A percentile compares a stretch with the other conserved stretches of the same genome.
Evolutionary conservation across 768 basidiomycete genomes (phyloP).

Genomic region (Mrakia hoshinonis): DNA sequence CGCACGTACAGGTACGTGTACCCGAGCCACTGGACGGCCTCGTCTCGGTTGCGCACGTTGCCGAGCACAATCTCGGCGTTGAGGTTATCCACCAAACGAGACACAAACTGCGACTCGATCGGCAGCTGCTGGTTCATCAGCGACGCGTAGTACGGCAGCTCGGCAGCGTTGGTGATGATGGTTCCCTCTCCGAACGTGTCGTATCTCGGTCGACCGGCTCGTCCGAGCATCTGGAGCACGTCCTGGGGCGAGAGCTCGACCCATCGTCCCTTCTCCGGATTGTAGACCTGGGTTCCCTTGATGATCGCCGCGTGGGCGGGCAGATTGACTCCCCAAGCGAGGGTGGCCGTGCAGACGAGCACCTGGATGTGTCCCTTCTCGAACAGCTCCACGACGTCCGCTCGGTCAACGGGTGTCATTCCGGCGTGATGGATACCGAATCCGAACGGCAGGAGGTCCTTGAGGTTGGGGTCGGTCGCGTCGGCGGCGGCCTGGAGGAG

Average conservation of each 20-base stretch:
- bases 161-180: slow-evolving; percentile 95
- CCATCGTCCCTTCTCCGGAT: slow-evolving; percentile 97
- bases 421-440: slow-evolving; percentile 98
- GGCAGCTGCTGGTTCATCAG: slow-evolving; percentile 95
- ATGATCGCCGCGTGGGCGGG: slow-evolving; percentile 98
- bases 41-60: slow-evolving; percentile 86
- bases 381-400: slow-evolving; percentile 87
- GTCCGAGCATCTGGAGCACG: slow-evolving; percentile 95
- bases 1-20: slow-evolving; percentile 95
- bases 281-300: slow-evolving; percentile 99
- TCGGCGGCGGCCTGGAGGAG: slow-evolving; percentile 72
- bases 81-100: slow-evolving; percentile 84
- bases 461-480: slow-evolving; percentile 70
- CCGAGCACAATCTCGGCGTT: slow-evolving; percentile 97
- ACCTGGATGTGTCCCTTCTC: slow-evolving; percentile 86
- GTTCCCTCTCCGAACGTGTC: slow-evolving; percentile 96
- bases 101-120: slow-evolving; percentile 90
- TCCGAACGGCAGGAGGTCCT: slow-evolving; percentile 87
- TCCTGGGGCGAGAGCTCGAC: slow-evolving; percentile 91
- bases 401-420: slow-evolving; percentile 84
- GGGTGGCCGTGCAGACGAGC: slow-evolving; percentile 90
- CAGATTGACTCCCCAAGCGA: slow-evolving; percentile 98
- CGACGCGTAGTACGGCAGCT: slow-evolving; percentile 92
- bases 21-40: slow-evolving; percentile 94
- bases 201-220: slow-evolving; percentile 93